Evolutionary conservation across 805 yeast genomes (phyloP).

Genomic region (Scheffersomyces spartinae): DNA sequence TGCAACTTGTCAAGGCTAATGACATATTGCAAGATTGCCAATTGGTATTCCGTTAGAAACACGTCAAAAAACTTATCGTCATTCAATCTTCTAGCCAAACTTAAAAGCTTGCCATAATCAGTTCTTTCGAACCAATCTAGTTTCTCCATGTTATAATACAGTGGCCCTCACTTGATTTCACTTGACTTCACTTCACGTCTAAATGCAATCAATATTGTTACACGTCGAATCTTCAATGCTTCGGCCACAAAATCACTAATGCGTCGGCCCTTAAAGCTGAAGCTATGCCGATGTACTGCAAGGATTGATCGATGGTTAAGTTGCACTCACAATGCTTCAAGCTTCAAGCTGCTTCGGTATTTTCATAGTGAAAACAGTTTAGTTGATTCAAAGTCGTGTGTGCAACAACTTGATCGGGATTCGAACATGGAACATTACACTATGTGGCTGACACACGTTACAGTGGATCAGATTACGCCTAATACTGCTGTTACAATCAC

Average conservation of each 20-base stretch:
- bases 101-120: constrained; percentile 19
- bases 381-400: too few relatives aligned
- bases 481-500: too few relatives aligned
- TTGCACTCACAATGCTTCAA: too few relatives aligned
- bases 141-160: constrained; percentile 22
- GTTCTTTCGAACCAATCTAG: constrained; percentile 25
- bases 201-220: constrained; percentile 6
- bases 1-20: constrained; percentile 17
- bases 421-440: too few relatives aligned
- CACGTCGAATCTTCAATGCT: constrained; percentile 3
- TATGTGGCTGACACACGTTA: too few relatives aligned
- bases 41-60: constrained; percentile 25
- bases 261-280: background rate
- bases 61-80: constrained; percentile 19
- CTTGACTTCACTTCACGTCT: too few relatives aligned
- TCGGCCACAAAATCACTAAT: constrained; percentile 2
- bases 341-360: too few relatives aligned
- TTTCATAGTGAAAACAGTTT: too few relatives aligned
- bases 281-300: background rate
- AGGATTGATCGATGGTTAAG: too few relatives aligned
- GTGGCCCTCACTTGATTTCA: too few relatives aligned
- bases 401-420: too few relatives aligned
- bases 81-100: constrained; percentile 23
- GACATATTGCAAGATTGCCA: constrained; percentile 17
- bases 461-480: too few relatives aligned